Percentiles rank a stretch among this genome's conserved stretches.
Evolutionary conservation across 169 alveolate species (phyloP).

Genomic region (Eimeria maxima): DNA sequence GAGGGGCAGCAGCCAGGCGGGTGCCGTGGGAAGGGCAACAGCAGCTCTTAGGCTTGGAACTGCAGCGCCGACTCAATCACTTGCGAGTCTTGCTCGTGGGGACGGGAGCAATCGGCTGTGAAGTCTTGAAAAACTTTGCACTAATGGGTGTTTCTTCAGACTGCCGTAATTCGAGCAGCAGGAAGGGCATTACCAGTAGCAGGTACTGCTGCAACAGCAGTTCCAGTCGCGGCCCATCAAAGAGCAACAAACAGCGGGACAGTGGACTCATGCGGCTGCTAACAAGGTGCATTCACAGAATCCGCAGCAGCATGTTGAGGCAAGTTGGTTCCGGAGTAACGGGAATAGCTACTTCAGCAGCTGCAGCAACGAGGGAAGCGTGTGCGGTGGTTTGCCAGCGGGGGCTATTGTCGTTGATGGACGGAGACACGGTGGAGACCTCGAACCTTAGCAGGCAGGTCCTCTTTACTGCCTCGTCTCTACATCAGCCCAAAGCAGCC

Average conservation of each 20-base stretch:
- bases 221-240: background rate
- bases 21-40: slow-evolving; percentile 79
- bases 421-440: slow-evolving; percentile 98
- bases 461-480: slow-evolving; percentile 93
- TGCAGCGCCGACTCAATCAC: slow-evolving; percentile 52
- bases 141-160: slow-evolving; percentile 94
- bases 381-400: slow-evolving; percentile 62
- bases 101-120: slow-evolving; percentile 99
- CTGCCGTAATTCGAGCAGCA: slow-evolving; percentile 54
- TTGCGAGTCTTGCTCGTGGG: slow-evolving; percentile 90
- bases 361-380: background rate
- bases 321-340: background rate
- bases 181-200: background rate
- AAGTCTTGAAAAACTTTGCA: slow-evolving; percentile 97
- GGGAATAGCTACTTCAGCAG: background rate
- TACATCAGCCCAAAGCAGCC: slow-evolving; percentile 71
- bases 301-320: slow-evolving; percentile 38
- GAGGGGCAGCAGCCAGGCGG: background rate
- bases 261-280: background rate
- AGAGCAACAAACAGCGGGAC: background rate
- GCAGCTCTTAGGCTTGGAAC: slow-evolving; percentile 68
- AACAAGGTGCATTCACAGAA: background rate
- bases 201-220: background rate
- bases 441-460: slow-evolving; percentile 98
- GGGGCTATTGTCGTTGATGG: slow-evolving; percentile 95